Base-by-base conservation (phyloP, 805 yeast species). In the Yamadazyma scolyti region DNA sequence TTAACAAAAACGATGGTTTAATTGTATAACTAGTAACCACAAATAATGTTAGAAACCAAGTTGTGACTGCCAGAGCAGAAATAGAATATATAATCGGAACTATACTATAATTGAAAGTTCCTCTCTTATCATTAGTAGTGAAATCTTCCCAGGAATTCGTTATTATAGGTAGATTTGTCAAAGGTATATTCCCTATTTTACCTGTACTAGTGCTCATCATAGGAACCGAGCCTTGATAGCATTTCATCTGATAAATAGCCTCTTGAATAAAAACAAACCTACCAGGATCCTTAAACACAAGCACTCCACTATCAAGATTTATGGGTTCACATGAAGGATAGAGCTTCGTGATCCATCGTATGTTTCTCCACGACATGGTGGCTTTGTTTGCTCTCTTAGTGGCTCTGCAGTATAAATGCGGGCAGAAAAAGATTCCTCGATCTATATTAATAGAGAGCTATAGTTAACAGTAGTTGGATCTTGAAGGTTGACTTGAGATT, bases 11-110 rank as follows among this genome's bases (percentile, higher is more conserved):
- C 8, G 84, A 68, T 1, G 86, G 82, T 44, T 71, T 76, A 32
- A 75, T 74, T 8, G 82, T 75, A 31, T 77, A 76, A 47, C 77
- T 79, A 6, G 87, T 73, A 39, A 79, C 69, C 10, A 80, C 75
- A 31, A 81, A 68, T 7, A 83, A 55, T 0, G 88, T 77, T 15
- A 79, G 57, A 40, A 75, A 77, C 54, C 79, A 61, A 3, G 82
- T 72, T 4, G 82, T 71, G 12, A 82, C 81, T 5, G 82, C 74
- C 50, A 82, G 78, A 0, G 78, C 70, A 7, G 85, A 69, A 13
- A 82, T 50, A 0, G 84, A 71, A 47, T 78, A 77, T 1, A 82
- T 58, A 22, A 79, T 65, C 0, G 88, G 78, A 36, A 73, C 81
- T 11, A 80, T 64, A 28, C 82, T 69, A 48, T 72, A 73, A 12